Conservation (phyloP, 306 rosid species). For the Cicer bijugum region DNA sequence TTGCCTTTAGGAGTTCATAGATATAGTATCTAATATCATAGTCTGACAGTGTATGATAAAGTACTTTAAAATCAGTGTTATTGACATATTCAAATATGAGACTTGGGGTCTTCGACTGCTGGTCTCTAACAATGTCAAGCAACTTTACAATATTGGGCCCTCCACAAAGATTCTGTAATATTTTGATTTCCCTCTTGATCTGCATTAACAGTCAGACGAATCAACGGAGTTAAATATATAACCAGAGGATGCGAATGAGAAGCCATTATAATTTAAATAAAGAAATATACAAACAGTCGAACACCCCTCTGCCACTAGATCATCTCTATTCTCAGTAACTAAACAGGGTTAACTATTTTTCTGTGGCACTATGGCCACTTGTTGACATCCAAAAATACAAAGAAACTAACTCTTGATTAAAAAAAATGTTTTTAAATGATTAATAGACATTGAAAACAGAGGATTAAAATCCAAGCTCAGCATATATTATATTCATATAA, state of each 20-base stretch:
- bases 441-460: neutral
- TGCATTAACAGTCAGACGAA: slow-evolving; percentile 49
- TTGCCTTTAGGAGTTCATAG: slow-evolving; percentile 85
- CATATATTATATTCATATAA: slow-evolving; percentile 4
- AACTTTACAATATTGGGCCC: slow-evolving; percentile 90
- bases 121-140: slow-evolving; percentile 94
- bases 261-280: neutral
- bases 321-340: slow-evolving; percentile 23
- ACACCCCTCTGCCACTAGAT: neutral
- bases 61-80: slow-evolving; percentile 90
- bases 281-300: slow-evolving; percentile 4
- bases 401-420: neutral
- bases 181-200: slow-evolving; percentile 96
- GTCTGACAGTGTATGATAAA: slow-evolving; percentile 84
- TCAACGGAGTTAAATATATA: slow-evolving; percentile 1
- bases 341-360: slow-evolving; percentile 30
- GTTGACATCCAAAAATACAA: slow-evolving; percentile 6
- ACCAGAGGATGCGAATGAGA: neutral
- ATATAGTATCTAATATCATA: slow-evolving; percentile 80
- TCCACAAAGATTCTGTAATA: slow-evolving; percentile 91
- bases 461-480: slow-evolving; percentile 1
- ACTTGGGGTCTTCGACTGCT: slow-evolving; percentile 95
- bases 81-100: slow-evolving; percentile 85
- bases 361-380: slow-evolving; percentile 2
- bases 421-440: neutral